A percentile compares a stretch with the other conserved stretches of the same genome.
These are phyloP conservation scores for Dipteronia sinensis DNA, from an alignment of 345 rosid species.

Conservation along the genomic window DNA sequence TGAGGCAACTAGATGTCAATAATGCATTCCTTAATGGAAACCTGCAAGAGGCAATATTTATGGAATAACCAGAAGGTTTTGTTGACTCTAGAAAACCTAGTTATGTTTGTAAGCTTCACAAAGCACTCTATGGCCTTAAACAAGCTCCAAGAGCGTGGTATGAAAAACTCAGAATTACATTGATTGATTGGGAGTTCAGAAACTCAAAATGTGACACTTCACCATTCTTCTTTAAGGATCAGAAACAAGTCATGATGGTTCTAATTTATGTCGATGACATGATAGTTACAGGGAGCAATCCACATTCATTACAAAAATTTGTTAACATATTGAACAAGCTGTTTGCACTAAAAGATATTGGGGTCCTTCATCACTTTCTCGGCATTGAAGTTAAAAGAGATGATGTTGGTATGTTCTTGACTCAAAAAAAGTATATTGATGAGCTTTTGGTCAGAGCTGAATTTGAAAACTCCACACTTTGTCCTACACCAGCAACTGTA, in stretches of 20 bases:
- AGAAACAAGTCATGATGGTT: background rate
- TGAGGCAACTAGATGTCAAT: too few species aligned
- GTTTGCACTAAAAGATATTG: background rate
- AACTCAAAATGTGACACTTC: background rate
- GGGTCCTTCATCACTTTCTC: background rate
- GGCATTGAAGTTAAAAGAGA: background rate
- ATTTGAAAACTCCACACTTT: too few species aligned
- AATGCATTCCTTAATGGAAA: background rate
- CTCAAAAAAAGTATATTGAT: too few species aligned
- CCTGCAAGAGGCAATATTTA: background rate
- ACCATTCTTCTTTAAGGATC: too few species aligned
- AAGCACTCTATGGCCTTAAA: background rate
- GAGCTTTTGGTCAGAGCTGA: too few species aligned
- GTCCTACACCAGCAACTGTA: background rate
- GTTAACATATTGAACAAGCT: background rate
- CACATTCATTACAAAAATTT: background rate
- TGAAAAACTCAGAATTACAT: too few species aligned
- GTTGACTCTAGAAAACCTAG: fast-evolving
- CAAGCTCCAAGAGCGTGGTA: background rate
- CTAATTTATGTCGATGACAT: background rate
- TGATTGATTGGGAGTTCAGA: background rate
- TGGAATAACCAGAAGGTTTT: background rate
- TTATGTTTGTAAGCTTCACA: background rate
- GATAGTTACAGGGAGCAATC: background rate
- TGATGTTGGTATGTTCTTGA: background rate